phyloP scores from a whole-genome alignment of 306 rosid species.

The Medicago arabica region DNA sequence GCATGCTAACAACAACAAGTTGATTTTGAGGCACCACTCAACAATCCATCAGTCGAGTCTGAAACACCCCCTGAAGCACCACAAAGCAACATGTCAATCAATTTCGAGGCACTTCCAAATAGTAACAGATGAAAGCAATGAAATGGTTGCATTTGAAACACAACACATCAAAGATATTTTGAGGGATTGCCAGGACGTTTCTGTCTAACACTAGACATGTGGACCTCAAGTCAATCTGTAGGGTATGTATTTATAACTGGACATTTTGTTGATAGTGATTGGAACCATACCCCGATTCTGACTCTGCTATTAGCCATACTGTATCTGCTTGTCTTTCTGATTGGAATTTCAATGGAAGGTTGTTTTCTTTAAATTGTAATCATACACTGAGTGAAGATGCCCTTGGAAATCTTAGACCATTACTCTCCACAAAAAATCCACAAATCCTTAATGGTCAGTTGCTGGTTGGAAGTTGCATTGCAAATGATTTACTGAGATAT shows the following conservation, averaged over 20 bases:
- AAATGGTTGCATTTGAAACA: conserved; percentile 6
- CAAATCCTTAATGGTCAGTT: conserved; percentile 82
- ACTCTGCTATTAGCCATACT: conserved; percentile 77
- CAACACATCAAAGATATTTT: conserved; percentile 59
- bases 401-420: conserved; percentile 75
- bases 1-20: no score
- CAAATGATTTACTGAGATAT: conserved; percentile 64
- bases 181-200: conserved; percentile 83
- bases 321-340: conserved; percentile 91
- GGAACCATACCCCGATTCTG: conserved; percentile 94
- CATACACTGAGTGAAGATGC: conserved; percentile 57
- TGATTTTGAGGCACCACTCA: no score
- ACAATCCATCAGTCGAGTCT: no score
- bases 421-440: conserved; percentile 78
- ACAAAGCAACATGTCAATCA: no score
- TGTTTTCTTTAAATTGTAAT: conserved; percentile 78
- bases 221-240: conserved; percentile 85
- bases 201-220: conserved; percentile 82
- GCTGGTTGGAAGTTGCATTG: conserved; percentile 79
- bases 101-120: no score
- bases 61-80: no score
- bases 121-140: not conserved
- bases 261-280: conserved; percentile 84
- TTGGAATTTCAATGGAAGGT: conserved; percentile 79
- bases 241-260: conserved; percentile 90